These are phyloP conservation scores for Skeletonema menzelii DNA, from an alignment of 108 stramenopile species.

Conservation along the genomic window DNA sequence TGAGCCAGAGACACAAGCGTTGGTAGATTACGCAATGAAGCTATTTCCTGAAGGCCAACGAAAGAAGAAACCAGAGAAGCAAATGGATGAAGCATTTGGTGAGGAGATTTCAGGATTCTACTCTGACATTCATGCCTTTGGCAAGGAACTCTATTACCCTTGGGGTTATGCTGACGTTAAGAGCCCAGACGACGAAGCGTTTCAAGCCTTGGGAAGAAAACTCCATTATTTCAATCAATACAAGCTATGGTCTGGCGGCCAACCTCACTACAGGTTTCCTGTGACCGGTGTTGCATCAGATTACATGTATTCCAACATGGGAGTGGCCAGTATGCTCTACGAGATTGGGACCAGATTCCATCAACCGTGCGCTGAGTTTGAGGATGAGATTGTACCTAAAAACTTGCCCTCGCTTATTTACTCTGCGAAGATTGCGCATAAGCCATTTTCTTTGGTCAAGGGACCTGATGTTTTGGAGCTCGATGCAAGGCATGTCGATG, in stretches of 20 bases:
- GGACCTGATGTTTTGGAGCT: slow-evolving; percentile 51
- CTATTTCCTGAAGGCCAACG: slow-evolving; percentile 50
- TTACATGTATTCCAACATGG: slow-evolving; percentile 42
- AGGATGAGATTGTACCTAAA: slow-evolving; percentile 29
- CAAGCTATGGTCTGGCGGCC: slow-evolving; percentile 26
- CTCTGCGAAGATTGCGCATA: slow-evolving; percentile 31
- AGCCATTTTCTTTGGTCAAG: slow-evolving; percentile 35
- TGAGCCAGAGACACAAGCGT: slow-evolving; percentile 55
- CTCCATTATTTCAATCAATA: slow-evolving; percentile 27
- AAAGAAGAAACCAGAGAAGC: slow-evolving; percentile 23
- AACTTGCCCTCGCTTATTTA: slow-evolving; percentile 44
- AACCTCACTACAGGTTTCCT: slow-evolving; percentile 23
- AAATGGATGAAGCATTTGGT: slow-evolving; percentile 28
- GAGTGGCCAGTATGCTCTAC: slow-evolving; percentile 46
- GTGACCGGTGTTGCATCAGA: slow-evolving; percentile 45
- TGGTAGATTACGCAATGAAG: slow-evolving; percentile 35
- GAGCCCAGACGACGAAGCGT: slow-evolving; percentile 40
- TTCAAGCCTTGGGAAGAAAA: slow-evolving; percentile 40
- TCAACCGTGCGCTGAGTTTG: slow-evolving; percentile 46
- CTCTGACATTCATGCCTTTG: slow-evolving; percentile 54
- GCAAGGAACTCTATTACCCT: slow-evolving; percentile 33
- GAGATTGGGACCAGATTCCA: slow-evolving; percentile 54
- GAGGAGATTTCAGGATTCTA: slow-evolving; percentile 41
- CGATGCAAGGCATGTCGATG: neutral
- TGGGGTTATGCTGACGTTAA: slow-evolving; percentile 43